These are phyloP conservation scores for Eucalyptus regnans DNA, from an alignment of 345 rosid genomes.

Conservation along the genomic window DNA sequence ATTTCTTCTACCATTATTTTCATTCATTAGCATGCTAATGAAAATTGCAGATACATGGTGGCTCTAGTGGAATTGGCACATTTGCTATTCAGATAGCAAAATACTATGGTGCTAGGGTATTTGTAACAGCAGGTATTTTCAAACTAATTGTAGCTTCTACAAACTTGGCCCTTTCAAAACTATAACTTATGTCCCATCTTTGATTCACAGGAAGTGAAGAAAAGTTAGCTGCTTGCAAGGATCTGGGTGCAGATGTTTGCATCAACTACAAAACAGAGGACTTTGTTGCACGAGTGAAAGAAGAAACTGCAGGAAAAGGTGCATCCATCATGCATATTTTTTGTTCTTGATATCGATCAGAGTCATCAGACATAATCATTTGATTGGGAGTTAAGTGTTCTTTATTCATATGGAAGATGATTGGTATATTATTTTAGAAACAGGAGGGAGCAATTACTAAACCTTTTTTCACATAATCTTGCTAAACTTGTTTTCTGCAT, in stretches of 20 bases:
- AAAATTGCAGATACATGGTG: constrained; percentile 67
- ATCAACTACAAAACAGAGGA: constrained; percentile 90
- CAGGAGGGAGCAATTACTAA: background rate
- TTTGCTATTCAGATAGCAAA: constrained; percentile 87
- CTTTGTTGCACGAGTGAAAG: constrained; percentile 71
- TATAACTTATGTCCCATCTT: background rate
- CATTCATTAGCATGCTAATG: background rate
- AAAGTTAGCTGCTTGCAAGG: constrained; percentile 72
- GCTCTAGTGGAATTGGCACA: constrained; percentile 92
- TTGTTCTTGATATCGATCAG: background rate
- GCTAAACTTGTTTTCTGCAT: background rate
- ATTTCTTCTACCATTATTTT: background rate
- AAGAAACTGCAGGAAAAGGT: constrained; percentile 87
- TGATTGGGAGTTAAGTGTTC: background rate
- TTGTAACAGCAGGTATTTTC: constrained; percentile 72
- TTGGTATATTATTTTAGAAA: background rate
- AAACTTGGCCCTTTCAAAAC: background rate
- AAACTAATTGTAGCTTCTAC: background rate
- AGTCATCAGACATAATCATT: background rate
- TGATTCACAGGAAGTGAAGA: constrained; percentile 54
- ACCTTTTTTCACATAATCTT: background rate
- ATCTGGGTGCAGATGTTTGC: constrained; percentile 82
- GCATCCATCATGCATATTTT: background rate
- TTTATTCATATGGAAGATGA: background rate
- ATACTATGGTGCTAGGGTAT: constrained; percentile 49